Conservation (phyloP, 2,329 filamentous ascomycete genomes). For the Blastomyces parvus region DNA sequence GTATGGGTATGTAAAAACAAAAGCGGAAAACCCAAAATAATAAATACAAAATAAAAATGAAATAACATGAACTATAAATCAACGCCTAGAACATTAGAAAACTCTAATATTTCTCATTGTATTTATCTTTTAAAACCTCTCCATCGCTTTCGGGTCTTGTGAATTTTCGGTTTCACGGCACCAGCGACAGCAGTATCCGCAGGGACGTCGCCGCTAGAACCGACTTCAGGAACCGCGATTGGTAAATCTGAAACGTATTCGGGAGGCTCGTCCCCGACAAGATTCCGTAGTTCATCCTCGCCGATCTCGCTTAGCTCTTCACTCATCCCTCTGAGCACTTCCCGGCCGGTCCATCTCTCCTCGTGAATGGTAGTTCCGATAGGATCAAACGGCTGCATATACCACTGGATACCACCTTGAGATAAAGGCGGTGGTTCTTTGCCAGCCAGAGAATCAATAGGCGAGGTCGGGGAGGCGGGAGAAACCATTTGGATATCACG, state of each 20-base stretch:
- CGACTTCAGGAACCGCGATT: neutral
- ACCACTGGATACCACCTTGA: slow-evolving; percentile 79
- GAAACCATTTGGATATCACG: slow-evolving; percentile 35
- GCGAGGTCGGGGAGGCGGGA: slow-evolving; percentile 33
- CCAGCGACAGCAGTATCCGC: neutral
- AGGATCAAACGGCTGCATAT: slow-evolving; percentile 70
- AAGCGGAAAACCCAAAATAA: neutral
- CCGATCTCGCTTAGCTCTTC: slow-evolving; percentile 88
- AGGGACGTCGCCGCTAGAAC: neutral
- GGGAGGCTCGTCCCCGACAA: slow-evolving; percentile 45
- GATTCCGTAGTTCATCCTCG: slow-evolving; percentile 73
- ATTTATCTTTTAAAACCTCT: slow-evolving; percentile 21
- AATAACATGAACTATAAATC: neutral
- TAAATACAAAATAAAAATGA: neutral
- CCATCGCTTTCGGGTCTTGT: slow-evolving; percentile 26
- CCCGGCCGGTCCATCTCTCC: slow-evolving; percentile 63
- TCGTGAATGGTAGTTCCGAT: slow-evolving; percentile 69
- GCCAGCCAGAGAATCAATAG: slow-evolving; percentile 23
- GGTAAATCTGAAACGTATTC: slow-evolving; percentile 11
- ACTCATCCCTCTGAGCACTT: slow-evolving; percentile 63
- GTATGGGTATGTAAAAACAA: slow-evolving; percentile 4
- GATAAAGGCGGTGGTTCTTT: slow-evolving; percentile 44
- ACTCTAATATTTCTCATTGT: slow-evolving; percentile 7
- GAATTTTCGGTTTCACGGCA: slow-evolving; percentile 18
- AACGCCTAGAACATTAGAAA: neutral